Base-by-base conservation (phyloP, 2,329 filamentous ascomycete species). In the Cladosporium phlei region DNA sequence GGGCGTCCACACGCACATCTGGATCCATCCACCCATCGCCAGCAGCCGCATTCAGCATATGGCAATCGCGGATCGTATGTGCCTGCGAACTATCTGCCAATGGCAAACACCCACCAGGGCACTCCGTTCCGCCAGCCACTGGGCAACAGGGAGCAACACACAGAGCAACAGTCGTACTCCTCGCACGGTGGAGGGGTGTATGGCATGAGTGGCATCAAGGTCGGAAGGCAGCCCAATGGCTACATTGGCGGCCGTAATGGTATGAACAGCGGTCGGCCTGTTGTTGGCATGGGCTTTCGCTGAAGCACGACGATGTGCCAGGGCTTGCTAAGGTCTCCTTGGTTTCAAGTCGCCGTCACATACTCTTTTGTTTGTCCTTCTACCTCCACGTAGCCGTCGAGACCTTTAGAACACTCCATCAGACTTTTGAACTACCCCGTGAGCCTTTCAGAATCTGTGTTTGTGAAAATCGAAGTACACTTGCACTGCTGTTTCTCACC, bases 91-190 rank as follows among this genome's bases (percentile, higher is more conserved):
- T 37, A 45, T 21, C 12, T 21, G 2, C 12, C 42, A 12, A 6
- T n/a, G 14, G 7, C 32, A 4, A 35, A 45, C 12, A 37, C 22
- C 5, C 42, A 19, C 11, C 44, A 35, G 4, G 44, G 64, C 9
- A 64, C 66, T 1, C 56, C 63, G 14, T 54, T 54, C 27, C 58
- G 66, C 35, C 65, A 65, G 29, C 56, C 64, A 10, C 47, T 69
- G 4, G 53, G 55, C n/a, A 54, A 51, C 21, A 17, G 59, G 11
- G 46, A 59, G 37, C 40, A 53, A 11, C 61, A 61, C 42, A 35
- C 53, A 5, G 46, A 59, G 37, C 40, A 53, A 11, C 61, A 61
- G 39, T 35, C 53, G 4, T 55, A 57, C 38, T 59, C 54, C 16
- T 64, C 64, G 47, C 54, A 59, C 17, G 56, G 64, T 47, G 55